Percentiles rank a stretch among this genome's conserved stretches.
phyloP scores from a whole-genome alignment of 2,329 filamentous ascomycete species.

The Cladosporium sphaerospermum region DNA sequence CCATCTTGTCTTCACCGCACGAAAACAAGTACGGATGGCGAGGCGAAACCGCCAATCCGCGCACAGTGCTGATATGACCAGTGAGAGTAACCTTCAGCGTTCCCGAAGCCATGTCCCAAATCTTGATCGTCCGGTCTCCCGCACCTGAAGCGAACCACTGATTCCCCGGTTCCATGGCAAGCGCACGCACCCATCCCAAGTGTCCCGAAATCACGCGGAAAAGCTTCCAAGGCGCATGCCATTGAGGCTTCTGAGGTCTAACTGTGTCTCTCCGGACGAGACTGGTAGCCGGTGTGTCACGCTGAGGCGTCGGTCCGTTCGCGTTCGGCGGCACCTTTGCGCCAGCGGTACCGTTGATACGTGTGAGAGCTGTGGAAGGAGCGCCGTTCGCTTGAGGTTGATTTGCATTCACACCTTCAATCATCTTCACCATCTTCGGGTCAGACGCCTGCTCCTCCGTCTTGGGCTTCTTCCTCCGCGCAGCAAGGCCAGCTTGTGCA shows the following conservation, averaged over 20 bases:
- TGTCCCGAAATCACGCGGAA: constrained; percentile 97
- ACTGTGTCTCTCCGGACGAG: constrained; percentile 59
- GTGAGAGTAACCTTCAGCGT: constrained; percentile 80
- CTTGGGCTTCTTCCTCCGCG: constrained; percentile 58
- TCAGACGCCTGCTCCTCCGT: constrained; percentile 47
- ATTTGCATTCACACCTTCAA: constrained; percentile 54
- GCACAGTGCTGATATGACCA: constrained; percentile 88
- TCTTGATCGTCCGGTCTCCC: constrained; percentile 95
- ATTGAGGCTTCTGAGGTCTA: constrained; percentile 72
- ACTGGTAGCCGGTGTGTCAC: constrained; percentile 48
- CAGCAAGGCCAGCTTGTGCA: constrained; percentile 49
- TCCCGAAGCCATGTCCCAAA: constrained; percentile 92
- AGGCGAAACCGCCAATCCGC: constrained; percentile 85
- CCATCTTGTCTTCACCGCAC: constrained; percentile 98
- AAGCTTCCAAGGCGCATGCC: constrained; percentile 97
- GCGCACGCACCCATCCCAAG: constrained; percentile 82
- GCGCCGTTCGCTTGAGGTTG: constrained; percentile 38
- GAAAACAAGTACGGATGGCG: constrained; percentile 96
- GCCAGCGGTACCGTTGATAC: constrained; percentile 41
- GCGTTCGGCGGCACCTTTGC: constrained; percentile 47
- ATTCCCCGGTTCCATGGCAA: constrained; percentile 92
- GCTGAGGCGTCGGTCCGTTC: constrained; percentile 47
- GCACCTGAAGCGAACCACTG: constrained; percentile 96
- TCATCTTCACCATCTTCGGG: constrained; percentile 58
- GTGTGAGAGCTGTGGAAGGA: constrained; percentile 53